Evolutionary conservation across 1,139 yeast species (phyloP).

Genomic region (Candida neerlandica): DNA sequence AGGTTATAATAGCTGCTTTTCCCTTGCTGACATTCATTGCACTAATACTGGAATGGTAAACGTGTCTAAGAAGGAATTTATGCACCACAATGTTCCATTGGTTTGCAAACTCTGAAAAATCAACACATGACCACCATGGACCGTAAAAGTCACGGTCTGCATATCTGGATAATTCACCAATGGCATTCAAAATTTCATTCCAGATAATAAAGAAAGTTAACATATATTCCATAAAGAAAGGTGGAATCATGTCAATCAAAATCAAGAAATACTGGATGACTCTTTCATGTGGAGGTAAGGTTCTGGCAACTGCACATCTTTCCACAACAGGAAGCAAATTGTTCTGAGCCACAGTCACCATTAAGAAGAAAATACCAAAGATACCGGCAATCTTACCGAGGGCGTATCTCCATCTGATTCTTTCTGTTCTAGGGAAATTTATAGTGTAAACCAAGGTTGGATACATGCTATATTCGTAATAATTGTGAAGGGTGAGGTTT

Average conservation of each 20-base stretch:
- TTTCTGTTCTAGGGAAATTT: conserved; percentile 74
- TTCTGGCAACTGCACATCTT: conserved; percentile 55
- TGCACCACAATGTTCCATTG: conserved; percentile 98
- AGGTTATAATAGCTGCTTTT: conserved; percentile 79
- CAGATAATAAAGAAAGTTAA: conserved; percentile 86
- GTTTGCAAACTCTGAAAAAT: conserved; percentile 93
- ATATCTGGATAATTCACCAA: conserved; percentile 83
- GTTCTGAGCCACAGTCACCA: conserved; percentile 82
- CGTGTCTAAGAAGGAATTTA: conserved; percentile 84
- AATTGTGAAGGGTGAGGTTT: conserved; percentile 68
- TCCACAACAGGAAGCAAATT: conserved; percentile 76
- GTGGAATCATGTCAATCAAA: conserved; percentile 76
- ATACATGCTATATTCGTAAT: conserved; percentile 78
- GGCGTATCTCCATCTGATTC: conserved; percentile 71
- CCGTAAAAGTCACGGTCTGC: conserved; percentile 94
- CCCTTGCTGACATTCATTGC: conserved; percentile 65
- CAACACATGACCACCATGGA: conserved; percentile 96
- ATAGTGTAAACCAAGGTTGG: conserved; percentile 88
- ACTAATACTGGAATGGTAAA: conserved; percentile 87
- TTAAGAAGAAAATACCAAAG: conserved; percentile 81
- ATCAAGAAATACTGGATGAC: conserved; percentile 58
- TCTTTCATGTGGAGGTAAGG: conserved; percentile 49
- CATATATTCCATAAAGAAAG: conserved; percentile 72
- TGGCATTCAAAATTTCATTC: conserved; percentile 87
- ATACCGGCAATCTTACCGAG: conserved; percentile 73